Evolutionary conservation across 768 basidiomycete species (phyloP), one percentile per base, ranked within the genome.

Genomic region (Suillus lakei): DNA sequence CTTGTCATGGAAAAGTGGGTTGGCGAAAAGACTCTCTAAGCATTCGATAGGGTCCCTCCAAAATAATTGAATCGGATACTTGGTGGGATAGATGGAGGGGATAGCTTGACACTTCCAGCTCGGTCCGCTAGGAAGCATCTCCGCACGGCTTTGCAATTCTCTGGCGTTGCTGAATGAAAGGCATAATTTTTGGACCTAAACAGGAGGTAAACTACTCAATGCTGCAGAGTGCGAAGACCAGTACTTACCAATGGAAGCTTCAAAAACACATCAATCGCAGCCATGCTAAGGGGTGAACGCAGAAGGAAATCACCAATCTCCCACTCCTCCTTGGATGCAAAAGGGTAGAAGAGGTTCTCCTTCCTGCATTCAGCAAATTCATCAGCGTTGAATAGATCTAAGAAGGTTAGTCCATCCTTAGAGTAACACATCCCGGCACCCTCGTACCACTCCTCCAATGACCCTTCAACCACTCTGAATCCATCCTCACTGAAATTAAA

Each of bases 261-360:
- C 18, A 80, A 63, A 44, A 77, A 77, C 28, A 71, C 64, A n/a
- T 76, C 67, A 4, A 77, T 73, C 5, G 62, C 60, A 6, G 68
- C 66, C 76, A 78, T 76, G 53, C 75, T 79, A 39, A 80, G 63
- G 32, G 64, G 53, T 10, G 72, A 74, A 7, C 56, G 68, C 18
- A 70, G 39, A 0, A 79, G 69, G 66, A 75, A 79, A 10, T 65
- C 68, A 1, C 69, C 78, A 6, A 76, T 23, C 65, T 77, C 70
- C 77, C 78, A 80, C 53, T 81, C 77, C 0, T 64, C 60, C 12
- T 68, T 63, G 23, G 70, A 69, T 6, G 69, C 61, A 60, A 80
- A 81, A 30, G 77, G 80, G 58, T 79, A 79, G 61, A 72, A 80
- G 1, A 72, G 51, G 55, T 78, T 78, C 1, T 66, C 30, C 16